phyloP scores from a whole-genome alignment of 192 early-diverging fungal genomes.

The Entrophospora sp. region DNA sequence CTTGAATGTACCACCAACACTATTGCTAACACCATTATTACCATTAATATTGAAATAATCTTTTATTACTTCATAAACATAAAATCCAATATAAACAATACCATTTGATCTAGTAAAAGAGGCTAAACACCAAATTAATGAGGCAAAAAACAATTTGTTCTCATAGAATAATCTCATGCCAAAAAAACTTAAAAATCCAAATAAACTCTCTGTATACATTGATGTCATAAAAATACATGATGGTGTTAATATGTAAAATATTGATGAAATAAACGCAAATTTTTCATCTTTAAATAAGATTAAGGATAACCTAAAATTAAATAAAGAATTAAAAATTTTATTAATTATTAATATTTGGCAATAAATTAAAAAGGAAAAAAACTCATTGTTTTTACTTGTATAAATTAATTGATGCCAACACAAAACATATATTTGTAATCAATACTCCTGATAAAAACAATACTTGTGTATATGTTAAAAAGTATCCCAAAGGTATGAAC shows the following conservation, averaged over 20 bases:
- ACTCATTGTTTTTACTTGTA: slow-evolving; percentile 44
- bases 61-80: slow-evolving; percentile 43
- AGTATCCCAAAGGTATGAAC: slow-evolving; percentile 37
- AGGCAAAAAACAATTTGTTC: slow-evolving; percentile 43
- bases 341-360: not conserved
- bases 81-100: slow-evolving; percentile 72
- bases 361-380: not conserved
- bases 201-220: slow-evolving; percentile 78
- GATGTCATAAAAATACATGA: slow-evolving; percentile 82
- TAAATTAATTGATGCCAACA: slow-evolving; percentile 59
- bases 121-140: slow-evolving; percentile 55
- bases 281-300: slow-evolving; percentile 33
- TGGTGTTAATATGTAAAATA: slow-evolving; percentile 69
- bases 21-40: not conserved
- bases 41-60: not conserved
- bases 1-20: too few relatives aligned
- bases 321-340: not conserved
- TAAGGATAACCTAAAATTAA: slow-evolving; percentile 15
- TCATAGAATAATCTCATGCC: slow-evolving; percentile 56
- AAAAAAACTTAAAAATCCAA: slow-evolving; percentile 67
- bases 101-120: slow-evolving; percentile 71
- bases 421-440: slow-evolving; percentile 69
- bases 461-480: slow-evolving; percentile 21
- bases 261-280: slow-evolving; percentile 53
- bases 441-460: slow-evolving; percentile 44